phyloP scores from a whole-genome alignment of 805 yeast species.

The Candida morakotiae region DNA sequence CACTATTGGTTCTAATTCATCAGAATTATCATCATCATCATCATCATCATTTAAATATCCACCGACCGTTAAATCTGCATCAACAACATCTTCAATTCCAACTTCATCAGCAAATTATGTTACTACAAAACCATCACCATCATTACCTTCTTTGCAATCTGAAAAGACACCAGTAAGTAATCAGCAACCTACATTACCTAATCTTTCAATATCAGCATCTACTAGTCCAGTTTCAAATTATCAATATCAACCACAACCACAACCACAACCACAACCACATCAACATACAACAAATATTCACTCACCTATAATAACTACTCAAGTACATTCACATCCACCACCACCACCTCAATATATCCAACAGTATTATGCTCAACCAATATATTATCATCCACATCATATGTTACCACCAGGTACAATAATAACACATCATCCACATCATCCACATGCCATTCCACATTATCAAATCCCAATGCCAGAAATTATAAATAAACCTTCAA shows the following conservation, averaged over 20 bases:
- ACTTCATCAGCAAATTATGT: slow-evolving; percentile 4
- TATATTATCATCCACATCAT: slow-evolving; percentile 6
- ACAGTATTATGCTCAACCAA: slow-evolving; percentile 4
- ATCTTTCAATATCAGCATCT: slow-evolving; percentile 9
- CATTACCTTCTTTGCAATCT: slow-evolving; percentile 6
- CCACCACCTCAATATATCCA: slow-evolving; percentile 7
- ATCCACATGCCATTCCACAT: neutral
- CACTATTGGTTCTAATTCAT: neutral
- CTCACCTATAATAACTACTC: neutral
- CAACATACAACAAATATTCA: too few species aligned
- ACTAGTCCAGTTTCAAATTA: slow-evolving; percentile 10
- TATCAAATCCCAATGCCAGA: slow-evolving; percentile 23
- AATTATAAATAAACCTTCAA: slow-evolving; percentile 27
- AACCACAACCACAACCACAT: too few species aligned
- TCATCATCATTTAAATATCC: slow-evolving; percentile 4
- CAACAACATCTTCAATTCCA: slow-evolving; percentile 8
- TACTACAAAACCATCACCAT: slow-evolving; percentile 9
- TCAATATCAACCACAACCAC: slow-evolving; percentile 5
- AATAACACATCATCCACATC: neutral
- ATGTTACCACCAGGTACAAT: neutral
- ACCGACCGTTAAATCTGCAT: neutral
- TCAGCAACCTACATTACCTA: slow-evolving; percentile 9
- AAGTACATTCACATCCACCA: neutral
- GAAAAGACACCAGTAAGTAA: neutral
- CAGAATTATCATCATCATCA: neutral